Conservation (phyloP, 371 early-diverging fungal genomes). For the Apophysomyces ossiformis region DNA sequence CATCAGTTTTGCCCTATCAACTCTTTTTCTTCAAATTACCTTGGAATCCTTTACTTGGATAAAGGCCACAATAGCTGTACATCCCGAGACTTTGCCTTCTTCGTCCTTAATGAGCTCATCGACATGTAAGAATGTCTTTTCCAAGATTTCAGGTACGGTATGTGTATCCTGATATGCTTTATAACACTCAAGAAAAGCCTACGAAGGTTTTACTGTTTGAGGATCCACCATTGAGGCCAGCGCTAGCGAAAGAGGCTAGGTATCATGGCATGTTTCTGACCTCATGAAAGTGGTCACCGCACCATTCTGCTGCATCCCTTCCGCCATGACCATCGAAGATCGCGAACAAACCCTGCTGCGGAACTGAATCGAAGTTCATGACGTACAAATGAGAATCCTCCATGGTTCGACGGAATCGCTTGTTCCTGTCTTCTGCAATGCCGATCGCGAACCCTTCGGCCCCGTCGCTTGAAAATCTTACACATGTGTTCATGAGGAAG, state of each 20-base stretch:
- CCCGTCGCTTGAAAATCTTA: neutral
- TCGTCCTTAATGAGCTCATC: conserved; percentile 78
- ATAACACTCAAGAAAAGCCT: conserved; percentile 29
- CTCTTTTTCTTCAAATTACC: conserved; percentile 23
- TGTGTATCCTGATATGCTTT: conserved; percentile 19
- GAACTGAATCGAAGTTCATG: conserved; percentile 78
- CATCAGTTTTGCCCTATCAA: too few species aligned
- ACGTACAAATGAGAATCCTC: conserved; percentile 92
- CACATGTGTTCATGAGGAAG: conserved; percentile 6
- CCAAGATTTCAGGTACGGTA: conserved; percentile 79
- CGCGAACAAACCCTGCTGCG: conserved; percentile 91
- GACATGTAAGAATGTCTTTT: conserved; percentile 81
- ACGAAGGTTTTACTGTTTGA: conserved; percentile 1
- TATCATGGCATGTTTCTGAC: conserved; percentile 36
- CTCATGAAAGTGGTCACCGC: conserved; percentile 88
- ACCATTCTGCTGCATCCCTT: conserved; percentile 94
- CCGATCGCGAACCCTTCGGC: conserved; percentile 64
- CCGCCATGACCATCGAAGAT: conserved; percentile 98
- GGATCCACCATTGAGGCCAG: neutral
- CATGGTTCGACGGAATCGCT: conserved; percentile 91
- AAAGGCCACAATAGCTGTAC: conserved; percentile 92
- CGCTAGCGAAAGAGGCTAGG: too few species aligned
- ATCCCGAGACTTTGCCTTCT: conserved; percentile 84
- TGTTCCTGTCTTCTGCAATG: conserved; percentile 87
- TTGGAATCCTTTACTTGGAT: conserved; percentile 52